phyloP scores from a whole-genome alignment of 768 basidiomycete genomes.

The Lactarius quietus region DNA sequence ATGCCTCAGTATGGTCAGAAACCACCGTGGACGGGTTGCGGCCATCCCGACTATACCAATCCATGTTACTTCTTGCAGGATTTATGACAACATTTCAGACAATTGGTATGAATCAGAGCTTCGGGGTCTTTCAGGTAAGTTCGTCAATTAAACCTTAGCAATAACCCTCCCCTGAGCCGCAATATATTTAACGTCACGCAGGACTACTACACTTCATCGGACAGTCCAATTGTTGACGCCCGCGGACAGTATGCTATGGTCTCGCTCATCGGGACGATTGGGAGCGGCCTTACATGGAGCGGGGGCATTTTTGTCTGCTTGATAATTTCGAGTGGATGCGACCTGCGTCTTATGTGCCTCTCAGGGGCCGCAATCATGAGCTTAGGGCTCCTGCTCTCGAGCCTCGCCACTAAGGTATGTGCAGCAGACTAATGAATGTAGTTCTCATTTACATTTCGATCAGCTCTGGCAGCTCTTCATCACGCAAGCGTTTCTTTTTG shows the following conservation, averaged over 20 bases:
- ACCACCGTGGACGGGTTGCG: conserved; percentile 7
- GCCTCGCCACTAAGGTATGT: conserved; percentile 37
- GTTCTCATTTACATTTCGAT: background rate
- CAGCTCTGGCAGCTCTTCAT: conserved; percentile 45
- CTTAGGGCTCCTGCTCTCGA: conserved; percentile 40
- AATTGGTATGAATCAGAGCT: conserved; percentile 43
- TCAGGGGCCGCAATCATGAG: conserved; percentile 41
- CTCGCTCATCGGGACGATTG: conserved; percentile 43
- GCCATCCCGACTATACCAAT: conserved; percentile 38
- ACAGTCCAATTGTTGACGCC: conserved; percentile 36
- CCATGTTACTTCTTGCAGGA: conserved; percentile 37
- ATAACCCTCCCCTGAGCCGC: background rate
- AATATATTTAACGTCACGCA: conserved; percentile 21
- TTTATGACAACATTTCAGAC: conserved; percentile 46
- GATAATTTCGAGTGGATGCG: conserved; percentile 35
- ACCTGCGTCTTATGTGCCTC: conserved; percentile 37
- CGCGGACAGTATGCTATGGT: conserved; percentile 40
- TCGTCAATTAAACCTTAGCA: background rate
- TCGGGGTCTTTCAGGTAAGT: conserved; percentile 42
- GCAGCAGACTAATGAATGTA: too few species aligned
- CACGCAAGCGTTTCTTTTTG: conserved; percentile 42
- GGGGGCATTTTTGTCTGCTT: conserved; percentile 44
- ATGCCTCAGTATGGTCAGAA: background rate
- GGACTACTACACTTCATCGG: conserved; percentile 44
- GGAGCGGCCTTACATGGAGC: conserved; percentile 45